phyloP scores from a whole-genome alignment of 768 basidiomycete genomes.

The Kwoniella botswanensis region DNA sequence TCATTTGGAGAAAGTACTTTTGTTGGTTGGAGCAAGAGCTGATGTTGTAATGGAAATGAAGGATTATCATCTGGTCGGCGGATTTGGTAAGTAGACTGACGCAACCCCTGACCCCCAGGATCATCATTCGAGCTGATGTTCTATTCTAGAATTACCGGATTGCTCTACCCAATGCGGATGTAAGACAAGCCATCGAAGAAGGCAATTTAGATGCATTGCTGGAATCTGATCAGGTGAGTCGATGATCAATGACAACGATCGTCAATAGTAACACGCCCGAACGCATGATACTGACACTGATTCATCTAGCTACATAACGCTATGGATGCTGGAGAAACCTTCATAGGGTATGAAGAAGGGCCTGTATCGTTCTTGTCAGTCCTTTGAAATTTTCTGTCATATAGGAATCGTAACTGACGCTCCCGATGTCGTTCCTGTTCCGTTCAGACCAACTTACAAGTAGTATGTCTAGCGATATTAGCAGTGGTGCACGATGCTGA shows the following conservation, averaged over 20 bases:
- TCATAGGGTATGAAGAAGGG: conserved; percentile 84
- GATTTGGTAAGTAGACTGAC: conserved; percentile 64
- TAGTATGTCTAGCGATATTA: conserved; percentile 70
- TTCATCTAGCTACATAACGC: conserved; percentile 68
- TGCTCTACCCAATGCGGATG: conserved; percentile 79
- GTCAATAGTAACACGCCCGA: too few species aligned
- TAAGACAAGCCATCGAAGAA: conserved; percentile 68
- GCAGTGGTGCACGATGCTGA: too few species aligned
- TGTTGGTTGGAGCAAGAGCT: background rate
- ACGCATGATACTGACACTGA: too few species aligned
- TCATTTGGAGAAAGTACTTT: too few species aligned
- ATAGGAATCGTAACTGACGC: too few species aligned
- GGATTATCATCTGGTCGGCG: conserved; percentile 90
- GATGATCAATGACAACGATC: background rate
- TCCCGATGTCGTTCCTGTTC: too few species aligned
- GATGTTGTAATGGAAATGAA: conserved; percentile 54
- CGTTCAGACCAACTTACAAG: conserved; percentile 81
- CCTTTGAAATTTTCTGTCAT: background rate
- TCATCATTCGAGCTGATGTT: background rate
- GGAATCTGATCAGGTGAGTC: conserved; percentile 80
- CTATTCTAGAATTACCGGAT: conserved; percentile 77
- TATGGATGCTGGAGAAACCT: conserved; percentile 75
- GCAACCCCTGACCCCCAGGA: background rate
- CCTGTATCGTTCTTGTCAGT: conserved; percentile 73
- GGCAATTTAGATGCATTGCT: conserved; percentile 76